Evolutionary conservation across 805 yeast genomes (phyloP).

Genomic region (Kodamaea fukazawae): DNA sequence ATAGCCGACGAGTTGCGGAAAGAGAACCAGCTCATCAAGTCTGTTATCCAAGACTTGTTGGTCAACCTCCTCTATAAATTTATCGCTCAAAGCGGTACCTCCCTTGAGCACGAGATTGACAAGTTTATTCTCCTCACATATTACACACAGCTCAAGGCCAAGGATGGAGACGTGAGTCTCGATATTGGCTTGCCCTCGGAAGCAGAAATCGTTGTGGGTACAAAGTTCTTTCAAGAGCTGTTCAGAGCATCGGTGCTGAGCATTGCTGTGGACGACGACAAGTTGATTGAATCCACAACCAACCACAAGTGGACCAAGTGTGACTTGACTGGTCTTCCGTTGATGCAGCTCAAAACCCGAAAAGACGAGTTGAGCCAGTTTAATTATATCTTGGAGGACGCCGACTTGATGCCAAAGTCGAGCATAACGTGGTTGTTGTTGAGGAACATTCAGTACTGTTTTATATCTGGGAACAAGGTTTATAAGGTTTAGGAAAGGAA

Average conservation of each 20-base stretch:
- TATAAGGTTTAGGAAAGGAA: constrained; percentile 14
- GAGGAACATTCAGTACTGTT: constrained; percentile 30
- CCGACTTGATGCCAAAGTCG: constrained; percentile 7
- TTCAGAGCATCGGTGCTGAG: constrained; percentile 20
- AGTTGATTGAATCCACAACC: constrained; percentile 25
- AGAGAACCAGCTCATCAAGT: constrained; percentile 22
- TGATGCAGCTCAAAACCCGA: constrained; percentile 30
- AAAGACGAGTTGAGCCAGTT: constrained; percentile 32
- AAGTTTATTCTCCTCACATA: constrained; percentile 21
- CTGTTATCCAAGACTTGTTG: constrained; percentile 16
- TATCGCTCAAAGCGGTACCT: constrained; percentile 1
- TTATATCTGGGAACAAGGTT: constrained; percentile 36
- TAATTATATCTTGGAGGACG: constrained; percentile 24
- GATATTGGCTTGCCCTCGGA: constrained; percentile 12
- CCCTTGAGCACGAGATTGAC: constrained; percentile 16
- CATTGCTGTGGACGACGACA: constrained; percentile 15
- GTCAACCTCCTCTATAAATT: constrained; percentile 17
- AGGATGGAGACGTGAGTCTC: constrained; percentile 1
- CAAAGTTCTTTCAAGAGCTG: constrained; percentile 32
- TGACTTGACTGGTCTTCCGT: constrained; percentile 34
- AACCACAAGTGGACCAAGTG: constrained; percentile 40
- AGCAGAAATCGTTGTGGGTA: constrained; percentile 23
- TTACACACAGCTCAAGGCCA: constrained; percentile 9
- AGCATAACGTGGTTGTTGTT: constrained; percentile 18
- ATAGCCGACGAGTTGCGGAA: constrained; percentile 6